Conservation (phyloP, 495 filamentous ascomycete genomes). For the Penicillium manginii region DNA sequence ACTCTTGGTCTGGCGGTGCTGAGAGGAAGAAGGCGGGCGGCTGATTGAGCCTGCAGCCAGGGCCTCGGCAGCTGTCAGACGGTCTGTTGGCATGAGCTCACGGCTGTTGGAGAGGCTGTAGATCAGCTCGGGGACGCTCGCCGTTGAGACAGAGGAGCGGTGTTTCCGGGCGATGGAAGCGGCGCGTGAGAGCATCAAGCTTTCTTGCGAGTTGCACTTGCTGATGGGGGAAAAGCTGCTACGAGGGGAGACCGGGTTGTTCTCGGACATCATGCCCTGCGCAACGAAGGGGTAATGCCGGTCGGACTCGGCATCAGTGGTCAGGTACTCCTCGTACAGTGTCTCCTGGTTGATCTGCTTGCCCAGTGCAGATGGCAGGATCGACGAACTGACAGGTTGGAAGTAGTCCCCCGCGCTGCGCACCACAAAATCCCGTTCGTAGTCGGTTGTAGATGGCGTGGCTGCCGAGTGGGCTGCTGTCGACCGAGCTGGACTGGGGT, state of each 20-base stretch:
- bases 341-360: slow-evolving; percentile 46
- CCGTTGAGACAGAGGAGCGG: slow-evolving; percentile 59
- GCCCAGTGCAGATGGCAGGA: slow-evolving; percentile 32
- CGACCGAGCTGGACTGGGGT: slow-evolving; percentile 43
- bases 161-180: slow-evolving; percentile 55
- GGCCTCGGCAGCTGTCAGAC: slow-evolving; percentile 34
- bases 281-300: slow-evolving; percentile 47
- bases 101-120: slow-evolving; percentile 52
- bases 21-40: slow-evolving; percentile 36
- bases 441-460: slow-evolving; percentile 40
- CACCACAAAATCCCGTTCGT: slow-evolving; percentile 32
- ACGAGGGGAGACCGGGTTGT: slow-evolving; percentile 47
- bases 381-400: slow-evolving; percentile 38
- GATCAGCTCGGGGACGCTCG: slow-evolving; percentile 59
- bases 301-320: slow-evolving; percentile 50
- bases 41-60: slow-evolving; percentile 17
- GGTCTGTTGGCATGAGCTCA: slow-evolving; percentile 44
- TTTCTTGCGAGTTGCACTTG: slow-evolving; percentile 63
- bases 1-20: slow-evolving; percentile 49
- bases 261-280: slow-evolving; percentile 41
- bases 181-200: slow-evolving; percentile 53
- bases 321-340: slow-evolving; percentile 53
- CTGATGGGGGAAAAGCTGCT: slow-evolving; percentile 61
- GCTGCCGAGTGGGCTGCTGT: slow-evolving; percentile 35
- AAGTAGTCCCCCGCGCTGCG: slow-evolving; percentile 40